phyloP scores from a whole-genome alignment of 768 basidiomycete species.

The Strobilomyces confusus region DNA sequence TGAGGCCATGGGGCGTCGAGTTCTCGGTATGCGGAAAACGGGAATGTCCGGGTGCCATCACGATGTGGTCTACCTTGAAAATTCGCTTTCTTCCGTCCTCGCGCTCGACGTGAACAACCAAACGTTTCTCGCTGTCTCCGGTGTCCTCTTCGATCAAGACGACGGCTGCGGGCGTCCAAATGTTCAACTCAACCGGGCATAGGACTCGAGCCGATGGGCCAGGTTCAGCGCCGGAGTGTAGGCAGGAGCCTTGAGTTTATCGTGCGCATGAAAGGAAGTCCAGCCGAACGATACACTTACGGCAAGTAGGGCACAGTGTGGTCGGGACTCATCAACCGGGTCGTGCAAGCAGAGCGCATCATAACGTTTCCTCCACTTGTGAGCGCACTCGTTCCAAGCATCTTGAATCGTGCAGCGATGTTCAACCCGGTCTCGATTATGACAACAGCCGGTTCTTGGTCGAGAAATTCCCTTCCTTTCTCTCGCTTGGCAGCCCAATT shows the following conservation, averaged over 20 bases:
- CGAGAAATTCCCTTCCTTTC: conserved; percentile 28
- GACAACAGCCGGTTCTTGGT: conserved; percentile 48
- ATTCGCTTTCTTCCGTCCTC: conserved; percentile 32
- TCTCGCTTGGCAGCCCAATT: conserved; percentile 29
- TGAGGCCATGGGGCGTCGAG: no score
- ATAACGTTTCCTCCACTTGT: conserved; percentile 32
- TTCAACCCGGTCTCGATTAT: conserved; percentile 53
- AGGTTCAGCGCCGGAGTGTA: conserved; percentile 50
- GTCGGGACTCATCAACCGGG: conserved; percentile 32
- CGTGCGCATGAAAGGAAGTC: not conserved
- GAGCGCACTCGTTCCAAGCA: conserved; percentile 18
- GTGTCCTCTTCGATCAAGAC: conserved; percentile 24
- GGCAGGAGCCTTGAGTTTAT: conserved; percentile 44
- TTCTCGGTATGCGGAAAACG: no score
- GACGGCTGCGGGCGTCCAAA: conserved; percentile 52
- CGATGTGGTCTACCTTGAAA: conserved; percentile 46
- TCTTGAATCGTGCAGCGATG: conserved; percentile 51
- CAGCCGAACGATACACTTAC: conserved; percentile 31
- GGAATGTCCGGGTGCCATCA: conserved; percentile 46
- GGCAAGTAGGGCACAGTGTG: conserved; percentile 55
- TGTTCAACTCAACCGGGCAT: conserved; percentile 58
- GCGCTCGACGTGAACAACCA: conserved; percentile 41
- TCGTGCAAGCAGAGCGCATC: conserved; percentile 29
- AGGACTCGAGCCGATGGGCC: conserved; percentile 65
- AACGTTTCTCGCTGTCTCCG: conserved; percentile 34